Evolutionary conservation across 2,329 filamentous ascomycete species (phyloP), one percentile per base, ranked within the genome.

Genomic region (Colletotrichum magnum): DNA sequence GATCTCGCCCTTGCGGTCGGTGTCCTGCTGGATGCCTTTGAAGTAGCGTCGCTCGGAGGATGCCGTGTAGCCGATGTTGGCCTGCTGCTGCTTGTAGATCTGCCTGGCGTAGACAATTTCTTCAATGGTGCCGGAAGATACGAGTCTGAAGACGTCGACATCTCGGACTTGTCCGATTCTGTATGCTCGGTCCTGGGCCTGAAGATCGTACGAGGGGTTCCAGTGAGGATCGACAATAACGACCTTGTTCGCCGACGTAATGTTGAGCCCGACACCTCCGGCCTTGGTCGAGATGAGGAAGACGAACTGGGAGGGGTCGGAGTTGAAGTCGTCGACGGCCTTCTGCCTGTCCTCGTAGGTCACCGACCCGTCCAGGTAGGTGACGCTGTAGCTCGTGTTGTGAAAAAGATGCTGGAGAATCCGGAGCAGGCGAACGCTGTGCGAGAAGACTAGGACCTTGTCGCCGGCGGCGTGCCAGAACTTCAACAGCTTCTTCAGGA

Each of bases 81-180:
- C 95, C 81, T 98, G 96, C 76, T 99, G 96, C 77, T 99, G 96
- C 79, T 99, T 99, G 86, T 99, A 99, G 47, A 99, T 96, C 76
- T 99, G 96, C 6, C 96, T 89, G 0, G 95, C 96, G 75, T 99
- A 99, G 7, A 98, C 94, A 62, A 98, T 96, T 79, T 99, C 96
- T 77, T 99, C 96, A 16, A 99, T 94, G 0, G 96, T 98, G 0
- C 96, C 96, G 1, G 93, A 90, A 2, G 93, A 95, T 18, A 99
- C 90, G 1, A 99, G 88, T 4, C 96, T 91, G 78, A 97, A 98
- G 1, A 98, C 95, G 77, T 99, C 96, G 0, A 99, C 96, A 76
- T 98, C 94, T 21, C 96, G 88, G 0, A 89, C 90, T 80, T 99
- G 96, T 0, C 96, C 96, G 72, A 99, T 98, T 59, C 96, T 92